Evolutionary conservation across 2,329 filamentous ascomycete genomes (phyloP), one percentile per base, ranked within the genome.

Genomic region (Zasmidium angulare): DNA sequence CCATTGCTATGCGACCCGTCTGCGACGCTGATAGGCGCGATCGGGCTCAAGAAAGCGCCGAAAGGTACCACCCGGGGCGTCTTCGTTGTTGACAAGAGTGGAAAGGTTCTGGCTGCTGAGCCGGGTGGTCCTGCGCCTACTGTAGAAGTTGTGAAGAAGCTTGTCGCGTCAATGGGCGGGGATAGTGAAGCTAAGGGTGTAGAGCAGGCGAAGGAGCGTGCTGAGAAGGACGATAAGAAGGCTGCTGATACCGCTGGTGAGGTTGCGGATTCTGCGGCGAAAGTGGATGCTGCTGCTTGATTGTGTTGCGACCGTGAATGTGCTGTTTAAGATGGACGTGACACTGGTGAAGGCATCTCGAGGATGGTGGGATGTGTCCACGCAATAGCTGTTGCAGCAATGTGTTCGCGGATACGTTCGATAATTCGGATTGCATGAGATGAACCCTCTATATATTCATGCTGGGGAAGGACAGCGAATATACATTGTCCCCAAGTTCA

Each of bases 1-100:
- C 81, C 89, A 36, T 85, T 99, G 49, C 84, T 99, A 46, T 98
- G 93, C 78, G 93, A 99, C 75, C 84, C 88, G 4, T 78, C 79
- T 53, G 85, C 83, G 24, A 86, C 85, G 1, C 83, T 99, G 60
- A 96, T 98, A 69, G 81, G 76, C 12, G 92, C 92, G 56, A 89
- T 98, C 72, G 93, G 93, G n/a, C 78, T 98, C 66, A 93, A 92
- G 79, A 97, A 97, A 80, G 75, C 81, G 7, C 89, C 89, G 49
- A 90, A 86, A 76, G 89, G 91, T 61, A 96, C 91, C 17, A 86
- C 84, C 52, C 87, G 95, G 63, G 95, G 93, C 65, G 91, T 98
- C 43, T 96, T 97, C 68, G 90, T 91, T 53, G 82, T 98, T 55
- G 65, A 70, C 58, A 75, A 75, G 61, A 74, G 82, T 22, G 93